Percentiles rank a stretch among this genome's conserved stretches.
phyloP scores from a whole-genome alignment of 495 filamentous ascomycete species.

The Neurospora sp. region DNA sequence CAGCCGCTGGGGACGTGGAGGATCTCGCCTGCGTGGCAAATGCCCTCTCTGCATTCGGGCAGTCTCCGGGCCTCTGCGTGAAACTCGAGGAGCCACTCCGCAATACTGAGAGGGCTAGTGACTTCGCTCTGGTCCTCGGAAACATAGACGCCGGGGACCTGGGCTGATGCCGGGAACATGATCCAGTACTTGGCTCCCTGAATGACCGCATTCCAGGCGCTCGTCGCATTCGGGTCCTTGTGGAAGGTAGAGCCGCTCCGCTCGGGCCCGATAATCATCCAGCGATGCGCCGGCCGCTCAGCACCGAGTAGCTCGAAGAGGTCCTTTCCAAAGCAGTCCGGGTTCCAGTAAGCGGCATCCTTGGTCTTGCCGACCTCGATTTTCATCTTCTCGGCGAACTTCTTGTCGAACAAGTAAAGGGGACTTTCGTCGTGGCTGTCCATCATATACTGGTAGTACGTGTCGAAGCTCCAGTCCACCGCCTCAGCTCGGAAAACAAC shows the following conservation, averaged over 20 bases:
- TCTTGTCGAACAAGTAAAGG: slow-evolving; percentile 82
- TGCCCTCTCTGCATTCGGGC: slow-evolving; percentile 74
- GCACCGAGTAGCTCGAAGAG: slow-evolving; percentile 73
- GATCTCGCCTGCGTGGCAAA: slow-evolving; percentile 82
- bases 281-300: slow-evolving; percentile 77
- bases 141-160: slow-evolving; percentile 77
- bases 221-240: slow-evolving; percentile 62
- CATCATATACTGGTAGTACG: slow-evolving; percentile 76
- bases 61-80: slow-evolving; percentile 76
- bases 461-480: slow-evolving; percentile 78
- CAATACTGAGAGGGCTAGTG: slow-evolving; percentile 87
- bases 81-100: slow-evolving; percentile 89
- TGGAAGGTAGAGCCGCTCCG: slow-evolving; percentile 93
- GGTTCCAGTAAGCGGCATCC: slow-evolving; percentile 66
- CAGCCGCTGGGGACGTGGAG: slow-evolving; percentile 87
- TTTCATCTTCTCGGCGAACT: slow-evolving; percentile 81
- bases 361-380: slow-evolving; percentile 48
- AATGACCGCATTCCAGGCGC: slow-evolving; percentile 94
- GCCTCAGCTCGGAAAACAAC: slow-evolving; percentile 80
- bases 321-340: slow-evolving; percentile 79
- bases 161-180: slow-evolving; percentile 59
- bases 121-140: slow-evolving; percentile 90
- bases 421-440: slow-evolving; percentile 81
- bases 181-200: slow-evolving; percentile 97
- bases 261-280: slow-evolving; percentile 87